These are phyloP conservation scores for Trichoderma virens DNA, from an alignment of 495 filamentous ascomycete genomes.

Conservation along the genomic window DNA sequence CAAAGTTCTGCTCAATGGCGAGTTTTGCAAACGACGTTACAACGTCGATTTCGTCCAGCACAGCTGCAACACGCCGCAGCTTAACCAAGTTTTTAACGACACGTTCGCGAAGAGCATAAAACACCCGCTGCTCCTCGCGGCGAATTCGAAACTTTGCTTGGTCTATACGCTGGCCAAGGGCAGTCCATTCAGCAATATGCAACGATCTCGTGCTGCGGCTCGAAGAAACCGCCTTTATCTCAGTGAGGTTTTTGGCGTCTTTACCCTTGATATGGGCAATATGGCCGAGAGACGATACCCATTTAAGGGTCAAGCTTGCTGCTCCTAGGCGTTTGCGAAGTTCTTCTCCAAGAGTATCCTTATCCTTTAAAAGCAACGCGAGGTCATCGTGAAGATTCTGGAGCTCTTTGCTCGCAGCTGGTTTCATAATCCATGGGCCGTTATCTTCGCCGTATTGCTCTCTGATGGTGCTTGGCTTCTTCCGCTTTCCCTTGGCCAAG, in stretches of 20 bases:
- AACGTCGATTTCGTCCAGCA: constrained; percentile 89
- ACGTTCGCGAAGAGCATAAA: constrained; percentile 57
- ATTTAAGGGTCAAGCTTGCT: constrained; percentile 63
- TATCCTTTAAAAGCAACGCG: constrained; percentile 48
- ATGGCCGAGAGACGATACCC: constrained; percentile 77
- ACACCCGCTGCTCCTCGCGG: constrained; percentile 69
- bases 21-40: constrained; percentile 73
- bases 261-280: constrained; percentile 87
- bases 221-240: constrained; percentile 57
- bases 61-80: constrained; percentile 76
- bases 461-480: constrained; percentile 29
- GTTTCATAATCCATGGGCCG: constrained; percentile 84
- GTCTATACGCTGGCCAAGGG: constrained; percentile 67
- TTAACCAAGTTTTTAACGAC: constrained; percentile 73
- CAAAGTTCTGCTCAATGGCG: constrained; percentile 62
- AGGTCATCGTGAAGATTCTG: constrained; percentile 58
- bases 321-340: constrained; percentile 48
- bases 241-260: constrained; percentile 42
- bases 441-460: constrained; percentile 46
- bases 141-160: constrained; percentile 65
- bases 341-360: constrained; percentile 46
- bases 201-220: constrained; percentile 82
- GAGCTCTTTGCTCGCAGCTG: constrained; percentile 59
- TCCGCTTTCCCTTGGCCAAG: constrained; percentile 40
- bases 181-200: constrained; percentile 75